phyloP scores from a whole-genome alignment of 2,329 filamentous ascomycete genomes.

The Plectosphaerella cucumerina region DNA sequence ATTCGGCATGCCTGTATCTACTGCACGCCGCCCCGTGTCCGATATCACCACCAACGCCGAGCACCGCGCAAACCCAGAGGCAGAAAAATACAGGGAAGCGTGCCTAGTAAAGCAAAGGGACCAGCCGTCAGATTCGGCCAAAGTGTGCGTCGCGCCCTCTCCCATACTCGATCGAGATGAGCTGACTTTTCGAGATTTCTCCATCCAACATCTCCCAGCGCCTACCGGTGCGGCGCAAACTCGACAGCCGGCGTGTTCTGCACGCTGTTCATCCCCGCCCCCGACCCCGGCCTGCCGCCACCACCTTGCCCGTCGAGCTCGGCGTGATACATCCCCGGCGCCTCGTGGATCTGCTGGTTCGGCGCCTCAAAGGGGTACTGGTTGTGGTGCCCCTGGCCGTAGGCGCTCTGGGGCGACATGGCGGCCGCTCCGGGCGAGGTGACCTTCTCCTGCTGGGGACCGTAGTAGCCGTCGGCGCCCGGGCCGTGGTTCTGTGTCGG shows the following conservation, averaged over 20 bases:
- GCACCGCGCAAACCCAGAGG: too few relatives aligned
- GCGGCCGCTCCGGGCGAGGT: neutral
- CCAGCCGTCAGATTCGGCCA: too few relatives aligned
- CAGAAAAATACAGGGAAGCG: too few relatives aligned
- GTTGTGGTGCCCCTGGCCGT: neutral
- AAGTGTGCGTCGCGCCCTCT: too few relatives aligned
- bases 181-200: too few relatives aligned
- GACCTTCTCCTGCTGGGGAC: neutral
- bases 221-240: neutral
- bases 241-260: constrained; percentile 1
- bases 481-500: neutral
- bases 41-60: too few relatives aligned
- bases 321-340: neutral
- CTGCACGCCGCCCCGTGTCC: too few relatives aligned
- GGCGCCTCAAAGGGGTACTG: neutral
- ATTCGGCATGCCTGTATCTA: too few relatives aligned
- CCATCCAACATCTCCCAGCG: too few relatives aligned
- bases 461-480: neutral
- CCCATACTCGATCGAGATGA: too few relatives aligned
- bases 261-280: constrained; percentile 2
- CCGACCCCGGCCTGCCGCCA: neutral
- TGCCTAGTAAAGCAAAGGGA: too few relatives aligned
- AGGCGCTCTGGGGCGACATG: neutral
- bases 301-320: neutral
- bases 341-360: constrained; percentile 2